Evolutionary conservation across 257 asterid species (phyloP), one percentile per base, ranked within the genome.

Genomic region (Scutellaria barbata): DNA sequence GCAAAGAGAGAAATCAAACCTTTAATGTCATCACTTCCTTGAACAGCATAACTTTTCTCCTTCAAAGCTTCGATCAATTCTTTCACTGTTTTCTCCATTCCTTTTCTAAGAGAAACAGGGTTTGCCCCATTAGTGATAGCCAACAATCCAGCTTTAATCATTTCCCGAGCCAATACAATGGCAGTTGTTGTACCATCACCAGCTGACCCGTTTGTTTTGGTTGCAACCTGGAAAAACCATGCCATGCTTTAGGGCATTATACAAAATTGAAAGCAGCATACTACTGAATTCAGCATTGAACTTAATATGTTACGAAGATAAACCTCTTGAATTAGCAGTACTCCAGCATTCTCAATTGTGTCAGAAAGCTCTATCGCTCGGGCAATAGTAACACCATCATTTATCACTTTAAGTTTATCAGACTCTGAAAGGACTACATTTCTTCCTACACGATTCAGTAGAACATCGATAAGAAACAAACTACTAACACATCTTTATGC

Each of bases 131-230:
- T 83, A 63, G 96, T 75, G 72, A 89, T 81, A 55, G 96, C 94
- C 81, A 92, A 77, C 73, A 92, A 53, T 47, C 99, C 99, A 54
- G 73, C 79, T 83, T 72, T 77, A 77, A 95, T 83, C 91, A 92
- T 87, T 82, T 86, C 99, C 71, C 98, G 92, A 65, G 98, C 90
- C 90, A 95, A 81, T 68, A 94, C 77, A 73, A 95, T 85, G 10
- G 99, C 96, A 72, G 98, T 92, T 64, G 99, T 95, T 13, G 97
- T 92, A 42, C 99, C 98, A 55, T 95, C 98, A 66, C 99, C 96
- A 47, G 95, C 97, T 35, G 87, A 84, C 40, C 84, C 88, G 73
- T 92, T 95, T 71, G 96, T 88, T 84, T 85, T 92, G 70, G 78
- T 81, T 62, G 95, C 98, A 79, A 89, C 98, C 99, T 92, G 77